Conservation (phyloP, 345 rosid species). For the Eucalyptus marginata region DNA sequence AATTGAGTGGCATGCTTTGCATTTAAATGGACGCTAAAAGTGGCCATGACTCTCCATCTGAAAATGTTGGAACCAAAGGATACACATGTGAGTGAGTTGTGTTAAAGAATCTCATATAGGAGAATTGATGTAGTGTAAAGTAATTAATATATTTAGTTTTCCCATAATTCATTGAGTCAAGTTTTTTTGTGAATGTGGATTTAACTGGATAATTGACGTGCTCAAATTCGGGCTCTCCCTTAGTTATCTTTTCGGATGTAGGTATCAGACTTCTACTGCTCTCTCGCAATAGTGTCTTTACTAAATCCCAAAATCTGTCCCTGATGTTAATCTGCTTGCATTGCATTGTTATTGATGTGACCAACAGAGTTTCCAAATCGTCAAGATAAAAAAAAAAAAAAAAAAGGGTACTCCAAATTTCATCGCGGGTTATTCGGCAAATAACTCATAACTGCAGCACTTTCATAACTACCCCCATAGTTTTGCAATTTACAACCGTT, state of each 20-base stretch:
- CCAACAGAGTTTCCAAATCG: neutral
- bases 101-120: too few relatives aligned
- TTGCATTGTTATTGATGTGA: neutral
- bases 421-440: neutral
- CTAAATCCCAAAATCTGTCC: too few relatives aligned
- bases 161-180: too few relatives aligned
- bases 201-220: fast-evolving
- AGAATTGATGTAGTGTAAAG: too few relatives aligned
- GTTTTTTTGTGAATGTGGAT: too few relatives aligned
- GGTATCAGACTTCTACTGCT: fast-evolving
- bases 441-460: neutral
- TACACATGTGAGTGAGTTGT: fast-evolving
- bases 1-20: neutral
- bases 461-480: neutral
- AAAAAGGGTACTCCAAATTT: neutral
- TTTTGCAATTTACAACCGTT: neutral
- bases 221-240: too few relatives aligned
- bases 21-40: neutral
- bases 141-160: too few relatives aligned
- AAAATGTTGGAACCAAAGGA: neutral
- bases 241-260: too few relatives aligned
- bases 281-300: too few relatives aligned
- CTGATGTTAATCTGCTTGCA: neutral
- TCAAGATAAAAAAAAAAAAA: neutral
- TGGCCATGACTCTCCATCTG: neutral